Percentiles rank a stretch among this genome's conserved stretches.
Conservation (phyloP, 148 eudicot species). For the Oxyria digyna region DNA sequence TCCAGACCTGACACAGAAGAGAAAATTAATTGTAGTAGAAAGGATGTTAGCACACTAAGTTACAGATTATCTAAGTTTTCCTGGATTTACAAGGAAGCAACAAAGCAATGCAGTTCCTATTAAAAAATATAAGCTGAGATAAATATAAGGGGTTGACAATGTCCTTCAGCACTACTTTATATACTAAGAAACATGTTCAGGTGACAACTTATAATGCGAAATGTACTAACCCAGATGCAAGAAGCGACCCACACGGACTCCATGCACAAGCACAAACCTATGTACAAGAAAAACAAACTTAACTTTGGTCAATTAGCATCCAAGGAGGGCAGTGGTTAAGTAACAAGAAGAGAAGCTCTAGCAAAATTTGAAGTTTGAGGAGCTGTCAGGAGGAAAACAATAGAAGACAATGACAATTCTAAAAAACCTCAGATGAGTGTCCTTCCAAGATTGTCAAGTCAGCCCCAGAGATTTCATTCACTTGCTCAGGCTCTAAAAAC, state of each 20-base stretch:
- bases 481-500: slow-evolving; percentile 35
- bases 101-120: slow-evolving; percentile 2
- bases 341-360: neutral
- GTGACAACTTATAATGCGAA: neutral
- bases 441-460: slow-evolving; percentile 52
- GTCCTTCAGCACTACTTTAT: neutral
- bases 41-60: neutral
- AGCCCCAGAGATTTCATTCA: slow-evolving; percentile 43
- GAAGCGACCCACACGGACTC: slow-evolving; percentile 58
- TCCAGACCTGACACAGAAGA: slow-evolving; percentile 36
- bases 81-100: neutral
- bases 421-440: slow-evolving; percentile 59
- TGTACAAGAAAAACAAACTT: slow-evolving; percentile 5
- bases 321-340: neutral
- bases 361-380: neutral
- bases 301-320: neutral
- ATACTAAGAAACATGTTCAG: neutral
- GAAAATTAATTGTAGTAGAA: neutral
- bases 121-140: neutral
- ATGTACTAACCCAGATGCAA: slow-evolving; percentile 55
- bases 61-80: neutral
- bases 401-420: neutral
- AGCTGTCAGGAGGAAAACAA: neutral
- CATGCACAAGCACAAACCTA: slow-evolving; percentile 78
- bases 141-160: neutral